Conservation (phyloP, 257 asterid genomes). For the Petunia secreta region DNA sequence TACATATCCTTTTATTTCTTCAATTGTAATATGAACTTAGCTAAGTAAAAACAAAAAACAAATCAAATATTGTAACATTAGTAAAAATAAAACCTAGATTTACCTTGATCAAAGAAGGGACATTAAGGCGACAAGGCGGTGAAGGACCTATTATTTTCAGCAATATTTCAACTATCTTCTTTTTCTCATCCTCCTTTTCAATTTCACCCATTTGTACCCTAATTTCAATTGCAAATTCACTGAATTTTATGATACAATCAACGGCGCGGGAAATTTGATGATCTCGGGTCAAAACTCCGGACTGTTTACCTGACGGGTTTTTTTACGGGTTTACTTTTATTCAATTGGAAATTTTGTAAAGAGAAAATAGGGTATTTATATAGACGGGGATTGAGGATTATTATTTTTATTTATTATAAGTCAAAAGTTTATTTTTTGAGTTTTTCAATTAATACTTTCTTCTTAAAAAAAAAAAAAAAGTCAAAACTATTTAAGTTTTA, state of each 20-base stretch:
- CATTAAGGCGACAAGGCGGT: slow-evolving; percentile 67
- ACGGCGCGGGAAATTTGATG: not conserved
- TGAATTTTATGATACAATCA: not conserved
- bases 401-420: no score
- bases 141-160: slow-evolving; percentile 79
- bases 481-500: no score
- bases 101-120: slow-evolving; percentile 77
- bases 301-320: not conserved
- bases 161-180: slow-evolving; percentile 52
- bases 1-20: not conserved
- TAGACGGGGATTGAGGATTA: not conserved
- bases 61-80: not conserved
- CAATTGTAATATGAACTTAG: not conserved
- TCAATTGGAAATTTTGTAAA: not conserved
- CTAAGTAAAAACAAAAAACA: not conserved
- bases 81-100: slow-evolving; percentile 4
- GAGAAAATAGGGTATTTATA: not conserved
- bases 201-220: not conserved
- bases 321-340: not conserved
- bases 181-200: slow-evolving; percentile 34
- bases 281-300: not conserved
- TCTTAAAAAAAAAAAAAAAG: not conserved
- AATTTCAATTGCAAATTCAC: slow-evolving; percentile 26
- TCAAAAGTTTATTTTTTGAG: not conserved
- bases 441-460: not conserved